Conservation (phyloP, 352 stramenopile genomes). For the Pythium volutum region DNA sequence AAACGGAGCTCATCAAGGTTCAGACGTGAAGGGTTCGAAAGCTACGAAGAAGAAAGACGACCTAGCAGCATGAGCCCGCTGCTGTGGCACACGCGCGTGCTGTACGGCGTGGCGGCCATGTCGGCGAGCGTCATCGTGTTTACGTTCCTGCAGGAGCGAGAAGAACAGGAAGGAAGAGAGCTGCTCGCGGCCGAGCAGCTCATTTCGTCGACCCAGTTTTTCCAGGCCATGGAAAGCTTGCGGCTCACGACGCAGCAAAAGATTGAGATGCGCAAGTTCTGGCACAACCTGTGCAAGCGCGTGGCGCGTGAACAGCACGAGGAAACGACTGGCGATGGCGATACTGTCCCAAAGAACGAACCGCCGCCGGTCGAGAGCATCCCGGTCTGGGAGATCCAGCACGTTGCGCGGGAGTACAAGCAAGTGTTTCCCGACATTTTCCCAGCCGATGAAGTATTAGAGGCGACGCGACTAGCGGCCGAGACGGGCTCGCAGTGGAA, state of each 20-base stretch:
- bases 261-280: constrained; percentile 75
- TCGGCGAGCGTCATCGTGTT: constrained; percentile 73
- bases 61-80: constrained; percentile 25
- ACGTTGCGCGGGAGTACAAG: constrained; percentile 79
- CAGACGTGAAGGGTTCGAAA: neutral
- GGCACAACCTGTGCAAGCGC: constrained; percentile 63
- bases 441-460: constrained; percentile 59
- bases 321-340: neutral
- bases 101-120: constrained; percentile 81
- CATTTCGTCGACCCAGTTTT: constrained; percentile 57
- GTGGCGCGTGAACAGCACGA: constrained; percentile 23
- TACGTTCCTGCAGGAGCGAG: constrained; percentile 74
- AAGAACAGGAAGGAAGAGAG: constrained; percentile 67
- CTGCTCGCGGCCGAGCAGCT: constrained; percentile 44
- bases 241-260: constrained; percentile 53
- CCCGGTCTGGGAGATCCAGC: constrained; percentile 61
- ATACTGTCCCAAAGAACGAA: neutral
- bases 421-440: constrained; percentile 81
- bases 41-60: neutral
- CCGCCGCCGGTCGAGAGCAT: constrained; percentile 25
- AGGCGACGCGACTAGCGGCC: constrained; percentile 45
- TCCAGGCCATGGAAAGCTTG: constrained; percentile 60
- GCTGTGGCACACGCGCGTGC: constrained; percentile 45
- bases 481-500: constrained; percentile 45
- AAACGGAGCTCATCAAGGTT: neutral